Conservation (phyloP, 75 land plant species). For the Pinus tabuliformis region DNA sequence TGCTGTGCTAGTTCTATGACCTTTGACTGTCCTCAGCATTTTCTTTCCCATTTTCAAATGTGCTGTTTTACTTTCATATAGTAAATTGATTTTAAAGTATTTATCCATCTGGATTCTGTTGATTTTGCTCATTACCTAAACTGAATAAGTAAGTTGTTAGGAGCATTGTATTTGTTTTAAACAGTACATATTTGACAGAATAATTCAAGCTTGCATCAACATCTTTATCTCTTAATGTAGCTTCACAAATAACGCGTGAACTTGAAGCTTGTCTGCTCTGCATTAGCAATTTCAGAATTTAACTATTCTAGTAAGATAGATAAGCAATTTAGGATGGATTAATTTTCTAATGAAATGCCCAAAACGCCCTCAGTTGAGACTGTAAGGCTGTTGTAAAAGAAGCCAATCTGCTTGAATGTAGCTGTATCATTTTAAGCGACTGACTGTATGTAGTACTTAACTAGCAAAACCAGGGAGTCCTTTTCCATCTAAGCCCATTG, state of each 20-base stretch:
- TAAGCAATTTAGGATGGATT: neutral
- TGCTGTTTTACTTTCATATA: neutral
- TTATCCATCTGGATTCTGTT: neutral
- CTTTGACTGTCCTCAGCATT: neutral
- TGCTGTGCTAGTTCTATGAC: neutral
- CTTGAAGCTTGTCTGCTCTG: neutral
- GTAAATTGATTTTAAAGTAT: neutral
- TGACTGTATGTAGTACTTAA: neutral
- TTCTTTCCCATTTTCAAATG: neutral
- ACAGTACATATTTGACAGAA: neutral
- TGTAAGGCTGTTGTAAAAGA: neutral
- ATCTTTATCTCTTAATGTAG: neutral
- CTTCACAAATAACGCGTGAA: neutral
- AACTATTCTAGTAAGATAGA: neutral
- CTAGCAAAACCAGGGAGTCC: neutral
- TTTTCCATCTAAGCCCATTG: neutral
- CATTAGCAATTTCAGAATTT: neutral
- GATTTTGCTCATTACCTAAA: neutral
- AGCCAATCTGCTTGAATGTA: neutral
- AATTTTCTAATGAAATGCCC: neutral
- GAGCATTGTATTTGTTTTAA: neutral
- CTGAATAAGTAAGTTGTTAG: neutral
- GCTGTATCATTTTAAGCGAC: neutral
- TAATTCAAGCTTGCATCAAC: neutral
- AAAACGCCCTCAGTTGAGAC: neutral